Evolutionary conservation across 1,284 basidiomycete species (phyloP).

Genomic region (Naganishia sp.): DNA sequence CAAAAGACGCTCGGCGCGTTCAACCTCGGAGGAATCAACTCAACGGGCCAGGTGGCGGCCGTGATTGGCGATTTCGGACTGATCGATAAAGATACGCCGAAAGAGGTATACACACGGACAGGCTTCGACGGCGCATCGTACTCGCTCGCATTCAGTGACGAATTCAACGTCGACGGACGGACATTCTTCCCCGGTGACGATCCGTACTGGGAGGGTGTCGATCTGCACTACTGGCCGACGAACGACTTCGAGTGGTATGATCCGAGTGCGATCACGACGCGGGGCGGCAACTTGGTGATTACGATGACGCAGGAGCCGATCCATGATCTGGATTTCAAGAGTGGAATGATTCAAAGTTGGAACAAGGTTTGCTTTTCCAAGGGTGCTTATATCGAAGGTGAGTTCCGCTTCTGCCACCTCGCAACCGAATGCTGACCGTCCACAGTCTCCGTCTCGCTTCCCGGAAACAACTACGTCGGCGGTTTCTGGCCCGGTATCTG

Average conservation of each 20-base stretch:
- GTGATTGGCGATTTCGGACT: constrained; percentile 68
- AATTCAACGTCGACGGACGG: constrained; percentile 64
- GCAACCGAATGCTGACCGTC: constrained; percentile 22
- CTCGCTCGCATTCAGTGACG: constrained; percentile 57
- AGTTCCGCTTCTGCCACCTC: constrained; percentile 35
- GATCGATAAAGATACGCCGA: constrained; percentile 73
- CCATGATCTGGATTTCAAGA: constrained; percentile 72
- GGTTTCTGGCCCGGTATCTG: constrained; percentile 77
- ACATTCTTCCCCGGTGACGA: constrained; percentile 69
- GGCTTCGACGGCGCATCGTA: constrained; percentile 46
- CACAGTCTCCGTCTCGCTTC: constrained; percentile 70
- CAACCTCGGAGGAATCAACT: constrained; percentile 61
- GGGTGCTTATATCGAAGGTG: constrained; percentile 68
- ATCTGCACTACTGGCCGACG: constrained; percentile 71
- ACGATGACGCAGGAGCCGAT: constrained; percentile 67
- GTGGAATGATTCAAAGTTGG: constrained; percentile 59
- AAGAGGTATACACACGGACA: constrained; percentile 48
- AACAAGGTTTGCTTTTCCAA: constrained; percentile 86
- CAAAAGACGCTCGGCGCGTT: constrained; percentile 55
- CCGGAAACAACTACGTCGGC: constrained; percentile 65
- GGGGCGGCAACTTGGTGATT: constrained; percentile 74
- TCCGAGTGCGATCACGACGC: constrained; percentile 76
- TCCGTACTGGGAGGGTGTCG: constrained; percentile 56
- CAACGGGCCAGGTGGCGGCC: constrained; percentile 63
- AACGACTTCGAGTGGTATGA: constrained; percentile 61